These are phyloP conservation scores for Flaveria robusta DNA, from an alignment of 129 eudicot genomes.

Conservation along the genomic window DNA sequence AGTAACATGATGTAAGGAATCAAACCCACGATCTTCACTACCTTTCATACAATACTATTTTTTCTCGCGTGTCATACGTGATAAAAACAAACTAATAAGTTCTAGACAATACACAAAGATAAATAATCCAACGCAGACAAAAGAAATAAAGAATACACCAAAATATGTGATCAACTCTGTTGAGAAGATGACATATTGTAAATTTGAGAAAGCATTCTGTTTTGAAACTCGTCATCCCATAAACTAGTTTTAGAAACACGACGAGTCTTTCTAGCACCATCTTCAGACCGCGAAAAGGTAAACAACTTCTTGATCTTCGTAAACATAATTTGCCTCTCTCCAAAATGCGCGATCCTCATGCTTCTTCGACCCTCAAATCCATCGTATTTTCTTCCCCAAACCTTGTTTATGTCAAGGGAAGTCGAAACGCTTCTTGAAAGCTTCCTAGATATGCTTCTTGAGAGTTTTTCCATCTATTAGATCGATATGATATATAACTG, in stretches of 20 bases:
- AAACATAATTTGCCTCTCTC: constrained; percentile 15
- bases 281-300: neutral
- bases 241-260: neutral
- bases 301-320: constrained; percentile 25
- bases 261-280: neutral
- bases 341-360: constrained; percentile 22
- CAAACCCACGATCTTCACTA: too few species aligned
- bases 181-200: constrained; percentile 13
- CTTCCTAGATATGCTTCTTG: constrained; percentile 20
- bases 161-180: neutral
- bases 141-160: neutral
- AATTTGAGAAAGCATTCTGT: constrained; percentile 12
- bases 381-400: constrained; percentile 17
- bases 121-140: neutral
- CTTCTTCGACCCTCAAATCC: constrained; percentile 28
- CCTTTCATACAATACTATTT: too few species aligned
- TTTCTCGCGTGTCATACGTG: too few species aligned
- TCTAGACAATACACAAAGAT: neutral
- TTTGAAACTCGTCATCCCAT: constrained; percentile 25
- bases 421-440: constrained; percentile 34
- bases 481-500: neutral
- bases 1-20: too few species aligned
- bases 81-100: neutral
- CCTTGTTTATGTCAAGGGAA: constrained; percentile 17
- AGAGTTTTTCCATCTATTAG: constrained; percentile 21